Evolutionary conservation across 1,139 yeast species (phyloP).

Genomic region (Yamadazyma epiphylla): DNA sequence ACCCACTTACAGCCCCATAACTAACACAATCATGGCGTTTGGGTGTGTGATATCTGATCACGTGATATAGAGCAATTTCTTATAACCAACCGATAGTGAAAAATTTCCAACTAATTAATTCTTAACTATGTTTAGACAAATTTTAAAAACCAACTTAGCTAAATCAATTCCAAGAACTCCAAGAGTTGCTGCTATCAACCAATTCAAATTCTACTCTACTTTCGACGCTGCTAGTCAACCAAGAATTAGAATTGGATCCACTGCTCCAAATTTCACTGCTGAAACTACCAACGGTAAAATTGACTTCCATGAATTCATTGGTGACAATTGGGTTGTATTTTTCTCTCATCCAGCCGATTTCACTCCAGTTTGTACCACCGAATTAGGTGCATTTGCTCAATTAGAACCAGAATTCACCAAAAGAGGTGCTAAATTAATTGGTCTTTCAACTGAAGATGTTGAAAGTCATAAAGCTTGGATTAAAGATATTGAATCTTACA

Average conservation of each 20-base stretch:
- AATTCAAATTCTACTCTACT: constrained; percentile 30
- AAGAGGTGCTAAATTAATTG: constrained; percentile 74
- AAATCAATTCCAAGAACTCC: constrained; percentile 1
- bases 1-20: too few relatives aligned
- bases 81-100: not conserved
- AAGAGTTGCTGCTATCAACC: constrained; percentile 1
- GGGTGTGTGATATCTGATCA: too few relatives aligned
- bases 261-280: constrained; percentile 76
- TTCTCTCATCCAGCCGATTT: constrained; percentile 87
- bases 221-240: constrained; percentile 63
- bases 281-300: constrained; percentile 73
- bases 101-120: constrained; percentile 1
- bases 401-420: constrained; percentile 77
- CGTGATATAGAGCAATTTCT: constrained; percentile 14
- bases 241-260: constrained; percentile 65
- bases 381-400: constrained; percentile 82
- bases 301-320: constrained; percentile 72
- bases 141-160: constrained; percentile 7
- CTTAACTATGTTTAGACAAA: constrained; percentile 13
- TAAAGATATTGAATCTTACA: constrained; percentile 75
- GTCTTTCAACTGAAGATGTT: constrained; percentile 70
- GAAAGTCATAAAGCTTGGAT: constrained; percentile 77
- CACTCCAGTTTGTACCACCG: constrained; percentile 90
- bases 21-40: too few relatives aligned
- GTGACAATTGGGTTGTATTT: constrained; percentile 72